phyloP scores from a whole-genome alignment of 2,329 filamentous ascomycete genomes.

The Diaporthe amygdali region DNA sequence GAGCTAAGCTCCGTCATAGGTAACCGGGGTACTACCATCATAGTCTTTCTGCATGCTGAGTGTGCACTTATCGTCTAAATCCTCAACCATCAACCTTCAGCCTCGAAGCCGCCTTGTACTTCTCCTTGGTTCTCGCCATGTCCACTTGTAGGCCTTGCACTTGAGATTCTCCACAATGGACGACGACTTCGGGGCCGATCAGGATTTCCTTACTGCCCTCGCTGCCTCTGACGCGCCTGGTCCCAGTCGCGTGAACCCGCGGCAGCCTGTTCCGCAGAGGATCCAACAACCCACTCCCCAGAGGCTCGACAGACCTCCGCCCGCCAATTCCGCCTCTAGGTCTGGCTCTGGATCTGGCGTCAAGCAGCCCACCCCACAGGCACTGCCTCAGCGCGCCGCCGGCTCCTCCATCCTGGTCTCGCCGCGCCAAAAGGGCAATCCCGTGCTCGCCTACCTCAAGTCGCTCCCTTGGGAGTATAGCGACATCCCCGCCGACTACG shows the following conservation, averaged over 20 bases:
- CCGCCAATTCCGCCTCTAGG: constrained; percentile 32
- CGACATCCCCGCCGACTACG: constrained; percentile 94
- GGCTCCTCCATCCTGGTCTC: constrained; percentile 88
- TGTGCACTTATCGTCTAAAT: background rate
- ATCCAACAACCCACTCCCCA: constrained; percentile 59
- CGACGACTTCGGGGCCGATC: constrained; percentile 64
- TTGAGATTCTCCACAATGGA: constrained; percentile 39
- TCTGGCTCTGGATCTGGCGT: constrained; percentile 54
- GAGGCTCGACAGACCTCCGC: constrained; percentile 53
- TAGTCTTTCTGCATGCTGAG: too few relatives aligned
- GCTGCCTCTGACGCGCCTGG: constrained; percentile 48
- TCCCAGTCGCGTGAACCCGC: constrained; percentile 31
- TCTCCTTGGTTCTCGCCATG: background rate
- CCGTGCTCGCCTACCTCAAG: constrained; percentile 82
- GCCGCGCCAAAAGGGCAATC: constrained; percentile 92
- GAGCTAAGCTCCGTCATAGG: background rate
- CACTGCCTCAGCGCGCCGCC: constrained; percentile 67
- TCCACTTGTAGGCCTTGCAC: background rate
- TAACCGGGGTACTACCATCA: background rate
- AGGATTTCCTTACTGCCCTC: constrained; percentile 61
- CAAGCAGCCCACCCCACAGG: constrained; percentile 88
- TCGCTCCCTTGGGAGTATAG: constrained; percentile 94
- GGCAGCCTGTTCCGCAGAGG: constrained; percentile 48
- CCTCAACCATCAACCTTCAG: background rate
- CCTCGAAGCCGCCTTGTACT: too few relatives aligned